Evolutionary conservation across 2,329 filamentous ascomycete genomes (phyloP).

Genomic region (Xylariales sp.): DNA sequence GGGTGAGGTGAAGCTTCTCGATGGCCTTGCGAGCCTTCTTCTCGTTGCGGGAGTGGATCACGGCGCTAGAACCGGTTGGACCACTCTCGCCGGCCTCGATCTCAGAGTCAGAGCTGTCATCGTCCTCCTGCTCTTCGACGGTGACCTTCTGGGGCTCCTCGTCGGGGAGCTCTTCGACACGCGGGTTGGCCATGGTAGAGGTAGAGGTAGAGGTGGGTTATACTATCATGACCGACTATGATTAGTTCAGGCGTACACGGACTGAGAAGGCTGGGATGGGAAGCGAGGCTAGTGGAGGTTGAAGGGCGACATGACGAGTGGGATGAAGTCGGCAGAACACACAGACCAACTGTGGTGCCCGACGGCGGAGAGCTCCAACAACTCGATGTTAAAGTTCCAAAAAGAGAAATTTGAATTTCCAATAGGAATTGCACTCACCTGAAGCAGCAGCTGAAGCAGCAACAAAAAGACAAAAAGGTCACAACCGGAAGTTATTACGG

Average conservation of each 20-base stretch:
- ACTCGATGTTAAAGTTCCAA: background rate
- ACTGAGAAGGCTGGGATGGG: conserved; percentile 27
- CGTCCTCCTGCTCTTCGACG: conserved; percentile 78
- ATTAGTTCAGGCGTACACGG: conserved; percentile 22
- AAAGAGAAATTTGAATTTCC: background rate
- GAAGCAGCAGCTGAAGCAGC: background rate
- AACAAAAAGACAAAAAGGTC: conserved; percentile 7
- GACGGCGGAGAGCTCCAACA: background rate
- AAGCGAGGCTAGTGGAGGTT: conserved; percentile 31
- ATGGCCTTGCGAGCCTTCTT: conserved; percentile 99
- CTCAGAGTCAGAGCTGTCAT: conserved; percentile 78
- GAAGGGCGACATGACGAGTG: conserved; percentile 1
- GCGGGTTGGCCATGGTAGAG: conserved; percentile 87
- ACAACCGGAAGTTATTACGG: conserved; percentile 30
- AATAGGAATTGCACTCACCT: conserved; percentile 32
- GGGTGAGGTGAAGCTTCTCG: conserved; percentile 96
- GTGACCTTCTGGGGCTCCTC: conserved; percentile 85
- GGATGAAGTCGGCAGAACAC: conserved; percentile 27
- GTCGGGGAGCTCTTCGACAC: conserved; percentile 97
- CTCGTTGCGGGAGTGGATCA: conserved; percentile 99
- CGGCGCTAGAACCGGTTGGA: conserved; percentile 86
- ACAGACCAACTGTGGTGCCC: conserved; percentile 10
- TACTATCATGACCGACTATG: conserved; percentile 5
- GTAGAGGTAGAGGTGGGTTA: conserved; percentile 7
- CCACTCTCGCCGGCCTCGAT: conserved; percentile 75